phyloP scores from a whole-genome alignment of 2,329 filamentous ascomycete genomes.

The Fusarium oxysporum region DNA sequence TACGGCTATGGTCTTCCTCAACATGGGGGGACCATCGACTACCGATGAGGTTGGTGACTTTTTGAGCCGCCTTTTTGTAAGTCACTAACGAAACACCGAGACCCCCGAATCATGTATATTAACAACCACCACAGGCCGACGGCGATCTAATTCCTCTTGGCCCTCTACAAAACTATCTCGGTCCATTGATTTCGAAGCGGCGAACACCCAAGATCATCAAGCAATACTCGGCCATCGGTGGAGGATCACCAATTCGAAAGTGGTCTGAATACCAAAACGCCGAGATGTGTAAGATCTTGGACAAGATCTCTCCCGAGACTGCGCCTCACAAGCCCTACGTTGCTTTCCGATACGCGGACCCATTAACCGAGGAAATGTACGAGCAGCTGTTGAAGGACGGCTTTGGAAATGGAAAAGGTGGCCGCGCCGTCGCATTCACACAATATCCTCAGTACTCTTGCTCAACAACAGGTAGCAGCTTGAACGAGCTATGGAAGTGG shows the following conservation, averaged over 20 bases:
- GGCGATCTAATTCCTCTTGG: constrained; percentile 96
- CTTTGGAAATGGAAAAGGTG: constrained; percentile 89
- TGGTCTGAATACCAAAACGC: constrained; percentile 95
- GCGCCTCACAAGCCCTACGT: constrained; percentile 98
- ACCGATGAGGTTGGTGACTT: constrained; percentile 90
- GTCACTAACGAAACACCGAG: constrained; percentile 48
- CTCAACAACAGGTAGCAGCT: constrained; percentile 93
- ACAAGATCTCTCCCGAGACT: constrained; percentile 89
- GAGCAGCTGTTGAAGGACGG: constrained; percentile 84
- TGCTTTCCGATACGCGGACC: constrained; percentile 94
- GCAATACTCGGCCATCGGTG: constrained; percentile 94
- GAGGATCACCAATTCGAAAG: constrained; percentile 96
- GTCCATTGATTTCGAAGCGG: constrained; percentile 84
- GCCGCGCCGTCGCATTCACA: constrained; percentile 94
- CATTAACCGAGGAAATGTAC: constrained; percentile 96
- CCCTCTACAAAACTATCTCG: constrained; percentile 88
- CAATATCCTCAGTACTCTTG: constrained; percentile 99
- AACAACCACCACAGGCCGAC: constrained; percentile 73
- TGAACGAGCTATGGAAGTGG: constrained; percentile 99
- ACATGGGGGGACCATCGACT: constrained; percentile 96
- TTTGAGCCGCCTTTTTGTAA: constrained; percentile 89
- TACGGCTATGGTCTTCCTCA: constrained; percentile 98
- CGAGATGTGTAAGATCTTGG: constrained; percentile 98
- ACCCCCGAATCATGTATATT: constrained; percentile 16
- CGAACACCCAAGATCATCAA: constrained; percentile 96